Conservation (phyloP, 2,329 filamentous ascomycete genomes). For the Fusarium papillatum region DNA sequence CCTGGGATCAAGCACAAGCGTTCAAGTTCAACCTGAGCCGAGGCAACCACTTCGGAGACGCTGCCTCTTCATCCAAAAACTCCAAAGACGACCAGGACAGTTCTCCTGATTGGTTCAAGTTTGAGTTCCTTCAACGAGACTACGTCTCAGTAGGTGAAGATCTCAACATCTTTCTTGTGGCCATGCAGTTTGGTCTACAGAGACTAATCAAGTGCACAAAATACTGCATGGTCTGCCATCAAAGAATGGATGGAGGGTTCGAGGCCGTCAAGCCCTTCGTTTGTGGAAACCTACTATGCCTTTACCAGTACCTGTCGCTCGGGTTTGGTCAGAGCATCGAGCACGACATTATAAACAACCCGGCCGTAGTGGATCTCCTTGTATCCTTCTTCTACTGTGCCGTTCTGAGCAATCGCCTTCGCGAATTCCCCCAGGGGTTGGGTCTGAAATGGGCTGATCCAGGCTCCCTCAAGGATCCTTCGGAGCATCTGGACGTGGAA, state of each 20-base stretch:
- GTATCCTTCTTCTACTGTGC: constrained; percentile 84
- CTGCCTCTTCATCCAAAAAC: neutral
- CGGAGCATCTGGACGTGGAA: constrained; percentile 12
- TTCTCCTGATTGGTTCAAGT: constrained; percentile 16
- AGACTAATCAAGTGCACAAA: constrained; percentile 86
- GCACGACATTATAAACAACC: constrained; percentile 84
- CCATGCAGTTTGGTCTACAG: constrained; percentile 82
- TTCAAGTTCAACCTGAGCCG: constrained; percentile 23
- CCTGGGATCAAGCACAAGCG: constrained; percentile 67
- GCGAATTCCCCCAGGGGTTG: constrained; percentile 60
- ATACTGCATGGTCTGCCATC: constrained; percentile 90
- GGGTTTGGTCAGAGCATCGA: constrained; percentile 90
- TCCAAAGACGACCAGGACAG: constrained; percentile 2
- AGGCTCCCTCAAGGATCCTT: constrained; percentile 1
- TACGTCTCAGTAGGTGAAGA: constrained; percentile 47
- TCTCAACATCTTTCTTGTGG: constrained; percentile 66
- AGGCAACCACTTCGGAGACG: constrained; percentile 2
- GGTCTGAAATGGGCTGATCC: constrained; percentile 49
- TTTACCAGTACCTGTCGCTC: constrained; percentile 91
- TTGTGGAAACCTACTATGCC: constrained; percentile 80
- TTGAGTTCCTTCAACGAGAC: constrained; percentile 45
- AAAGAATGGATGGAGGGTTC: constrained; percentile 73
- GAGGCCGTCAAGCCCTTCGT: constrained; percentile 84
- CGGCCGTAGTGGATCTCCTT: constrained; percentile 87
- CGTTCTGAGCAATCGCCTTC: constrained; percentile 55